Percentiles rank a stretch among this genome's conserved stretches.
Evolutionary conservation across 257 asterid species (phyloP).

Genomic region (Sherardia arvensis): DNA sequence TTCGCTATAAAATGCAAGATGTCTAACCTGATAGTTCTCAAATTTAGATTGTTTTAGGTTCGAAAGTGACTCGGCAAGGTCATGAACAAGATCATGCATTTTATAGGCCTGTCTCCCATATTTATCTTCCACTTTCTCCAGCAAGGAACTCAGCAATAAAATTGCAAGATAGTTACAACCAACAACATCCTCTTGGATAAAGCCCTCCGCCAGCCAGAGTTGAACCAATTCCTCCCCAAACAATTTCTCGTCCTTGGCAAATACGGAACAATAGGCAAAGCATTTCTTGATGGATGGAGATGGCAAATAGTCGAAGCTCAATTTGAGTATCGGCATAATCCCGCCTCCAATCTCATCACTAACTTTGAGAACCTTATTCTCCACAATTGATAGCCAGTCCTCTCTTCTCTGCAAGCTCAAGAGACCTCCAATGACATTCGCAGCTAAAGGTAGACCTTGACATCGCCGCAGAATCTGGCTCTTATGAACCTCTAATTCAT

Average conservation of each 20-base stretch:
- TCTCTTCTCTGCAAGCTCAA: background rate
- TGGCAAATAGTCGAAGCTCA: slow-evolving; percentile 25
- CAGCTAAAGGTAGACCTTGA: background rate
- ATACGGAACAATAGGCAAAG: slow-evolving; percentile 26
- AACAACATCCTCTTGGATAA: slow-evolving; percentile 1
- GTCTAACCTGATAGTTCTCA: background rate
- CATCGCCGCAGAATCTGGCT: background rate
- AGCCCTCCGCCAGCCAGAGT: slow-evolving; percentile 31
- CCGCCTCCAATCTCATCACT: background rate
- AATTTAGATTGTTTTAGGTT: background rate
- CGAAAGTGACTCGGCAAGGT: slow-evolving; percentile 17
- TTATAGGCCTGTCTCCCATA: background rate
- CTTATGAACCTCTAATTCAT: background rate
- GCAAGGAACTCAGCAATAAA: slow-evolving; percentile 14
- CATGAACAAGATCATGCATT: slow-evolving; percentile 34
- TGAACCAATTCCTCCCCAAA: slow-evolving; percentile 12
- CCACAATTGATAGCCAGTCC: slow-evolving; percentile 15
- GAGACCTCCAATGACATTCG: slow-evolving; percentile 22
- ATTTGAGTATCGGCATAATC: slow-evolving; percentile 6
- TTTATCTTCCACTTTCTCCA: background rate
- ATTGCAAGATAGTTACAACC: slow-evolving; percentile 6
- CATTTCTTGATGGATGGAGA: slow-evolving; percentile 20
- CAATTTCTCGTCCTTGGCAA: background rate
- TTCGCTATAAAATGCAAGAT: background rate
- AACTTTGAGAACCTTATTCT: background rate